Evolutionary conservation across 192 early-diverging fungal genomes (phyloP).

Genomic region (Linnemannia exigua): DNA sequence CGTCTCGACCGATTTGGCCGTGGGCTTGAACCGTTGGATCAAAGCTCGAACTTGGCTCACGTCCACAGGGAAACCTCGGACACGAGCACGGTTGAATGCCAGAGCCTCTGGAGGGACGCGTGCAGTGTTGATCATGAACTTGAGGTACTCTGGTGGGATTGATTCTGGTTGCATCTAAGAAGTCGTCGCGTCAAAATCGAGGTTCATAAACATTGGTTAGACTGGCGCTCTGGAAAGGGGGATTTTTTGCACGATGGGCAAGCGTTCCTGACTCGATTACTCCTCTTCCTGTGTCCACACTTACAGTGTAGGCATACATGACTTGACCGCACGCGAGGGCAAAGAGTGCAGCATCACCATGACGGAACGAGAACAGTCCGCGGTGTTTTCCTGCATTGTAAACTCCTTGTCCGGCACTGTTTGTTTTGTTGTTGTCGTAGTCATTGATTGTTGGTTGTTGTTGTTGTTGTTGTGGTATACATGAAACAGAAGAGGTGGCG

Average conservation of each 20-base stretch:
- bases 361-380: slow-evolving; percentile 66
- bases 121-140: slow-evolving; percentile 76
- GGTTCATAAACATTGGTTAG: not conserved
- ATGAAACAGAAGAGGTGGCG: not conserved
- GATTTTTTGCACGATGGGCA: not conserved
- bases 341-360: slow-evolving; percentile 70
- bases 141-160: slow-evolving; percentile 68
- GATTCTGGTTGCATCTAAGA: slow-evolving; percentile 69
- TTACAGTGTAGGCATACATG: slow-evolving; percentile 72
- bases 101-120: slow-evolving; percentile 69
- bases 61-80: slow-evolving; percentile 60
- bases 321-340: slow-evolving; percentile 67
- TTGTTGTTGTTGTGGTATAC: not conserved
- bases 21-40: slow-evolving; percentile 55
- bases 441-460: not conserved
- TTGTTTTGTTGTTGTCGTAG: not conserved
- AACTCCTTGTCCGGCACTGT: slow-evolving; percentile 66
- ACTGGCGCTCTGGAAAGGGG: not conserved
- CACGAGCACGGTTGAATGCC: slow-evolving; percentile 68
- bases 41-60: slow-evolving; percentile 42
- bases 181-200: not conserved
- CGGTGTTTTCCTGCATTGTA: slow-evolving; percentile 69
- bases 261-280: not conserved
- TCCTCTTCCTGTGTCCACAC: not conserved
- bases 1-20: slow-evolving; percentile 56